These are phyloP conservation scores for Triangularia setosa DNA, from an alignment of 2,329 filamentous ascomycete genomes.

Conservation along the genomic window DNA sequence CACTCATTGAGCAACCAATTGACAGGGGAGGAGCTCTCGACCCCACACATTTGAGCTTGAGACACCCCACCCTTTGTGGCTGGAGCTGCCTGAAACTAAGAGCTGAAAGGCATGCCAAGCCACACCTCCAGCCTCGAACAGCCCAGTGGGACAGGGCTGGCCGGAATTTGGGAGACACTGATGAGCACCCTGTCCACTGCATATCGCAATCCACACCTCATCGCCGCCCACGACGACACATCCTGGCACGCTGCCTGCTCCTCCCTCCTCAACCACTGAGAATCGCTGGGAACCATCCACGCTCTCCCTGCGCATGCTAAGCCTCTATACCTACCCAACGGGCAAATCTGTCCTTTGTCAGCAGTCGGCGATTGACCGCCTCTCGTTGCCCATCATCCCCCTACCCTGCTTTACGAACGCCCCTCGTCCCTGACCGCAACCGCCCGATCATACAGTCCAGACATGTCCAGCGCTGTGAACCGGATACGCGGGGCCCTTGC, in stretches of 20 bases:
- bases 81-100: constrained; percentile 9
- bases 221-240: constrained; percentile 7
- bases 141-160: constrained; percentile 1
- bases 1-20: neutral
- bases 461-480: constrained; percentile 69
- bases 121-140: constrained; percentile 14
- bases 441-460: neutral
- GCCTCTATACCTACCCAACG: neutral
- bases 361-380: constrained; percentile 14
- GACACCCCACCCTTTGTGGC: constrained; percentile 18
- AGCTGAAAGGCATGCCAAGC: constrained; percentile 10
- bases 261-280: neutral
- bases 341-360: constrained; percentile 3
- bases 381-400: neutral
- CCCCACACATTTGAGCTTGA: neutral
- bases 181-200: neutral
- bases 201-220: constrained; percentile 6
- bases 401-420: neutral
- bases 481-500: constrained; percentile 92
- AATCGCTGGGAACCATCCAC: neutral
- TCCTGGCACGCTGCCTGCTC: neutral
- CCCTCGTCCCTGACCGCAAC: neutral
- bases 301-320: neutral
- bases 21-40: neutral
- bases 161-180: constrained; percentile 8